Evolutionary conservation across 2,329 filamentous ascomycete genomes (phyloP), one percentile per base, ranked within the genome.

Genomic region (Colletotrichum euphorbiae): DNA sequence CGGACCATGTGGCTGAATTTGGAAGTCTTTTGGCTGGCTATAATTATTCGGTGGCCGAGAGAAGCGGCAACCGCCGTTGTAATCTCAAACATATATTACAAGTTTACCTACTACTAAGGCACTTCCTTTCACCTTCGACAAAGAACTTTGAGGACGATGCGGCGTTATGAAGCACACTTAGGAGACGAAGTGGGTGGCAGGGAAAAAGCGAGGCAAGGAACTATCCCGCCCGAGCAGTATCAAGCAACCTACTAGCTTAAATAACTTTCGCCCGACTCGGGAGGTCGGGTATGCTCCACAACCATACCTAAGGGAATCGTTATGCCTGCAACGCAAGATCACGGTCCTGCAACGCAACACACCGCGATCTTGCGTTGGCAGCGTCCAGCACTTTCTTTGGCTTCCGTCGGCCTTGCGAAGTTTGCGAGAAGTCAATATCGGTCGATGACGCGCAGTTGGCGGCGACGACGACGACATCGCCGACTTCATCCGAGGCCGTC

Each of bases 11-110:
- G 7, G n/a, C n/a, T n/a, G n/a, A n/a, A n/a, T 38, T 67, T 64
- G 64, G 59, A n/a, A 51, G 40, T 13, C 15, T 38, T 52, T 9
- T 52, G n/a, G 28, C 4, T 12, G 21, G 24, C 15, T 28, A 28
- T 19, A 5, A 4, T 5, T 5, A 24, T 24, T 67, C 64, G 52
- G 60, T 45, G 64, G 52, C 64, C 64, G 64, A 67, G 21, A 46
- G 21, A 8, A 52, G 64, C 59, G 64, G 36, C 64, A 36, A 9
- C 45, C 59, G 64, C 45, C n/a, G n/a, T n/a, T n/a, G n/a, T n/a
- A n/a, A n/a, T n/a, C n/a, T n/a, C n/a, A n/a, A n/a, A n/a, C n/a
- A n/a, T n/a, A n/a, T n/a, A n/a, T n/a, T 13, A n/a, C 8, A 28
- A 48, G 15, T 31, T 11, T 45, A 48, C n/a, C 15, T 60, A n/a